Evolutionary conservation across 169 alveolate species (phyloP), one percentile per base, ranked within the genome.

Genomic region (Amoebophrya sp.): DNA sequence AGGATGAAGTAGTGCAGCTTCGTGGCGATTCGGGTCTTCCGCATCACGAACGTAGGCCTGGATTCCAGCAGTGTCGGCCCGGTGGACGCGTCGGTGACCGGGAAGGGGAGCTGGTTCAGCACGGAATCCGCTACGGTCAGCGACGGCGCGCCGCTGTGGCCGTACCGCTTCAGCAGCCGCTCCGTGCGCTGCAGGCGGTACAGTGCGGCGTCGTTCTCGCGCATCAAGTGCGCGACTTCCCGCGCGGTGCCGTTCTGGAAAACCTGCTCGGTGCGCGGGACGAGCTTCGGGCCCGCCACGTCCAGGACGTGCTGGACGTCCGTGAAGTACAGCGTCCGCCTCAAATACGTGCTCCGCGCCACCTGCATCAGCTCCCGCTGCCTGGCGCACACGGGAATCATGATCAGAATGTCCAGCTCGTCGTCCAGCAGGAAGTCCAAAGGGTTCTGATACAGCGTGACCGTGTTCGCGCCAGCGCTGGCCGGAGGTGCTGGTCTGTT

Each of bases 1-100:
- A 66, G 2, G 32, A 66, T 25, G 83, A 66, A 66, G 83, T 66
- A 66, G 83, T 66, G 83, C 83, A 18, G 35, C 83, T 66, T 66
- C 32, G 83, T 66, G 32, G 83, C 83, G 10, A 66, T 2, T 3
- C 83, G 83, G 10, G 83, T 12, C 83, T 66, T 66, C 83, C 35
- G 29, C 83, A 66, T 0, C 2, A 66, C 29, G 83, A n/a, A 66
- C 1, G 29, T 41, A 12, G 2, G 54, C 54, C 54, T 2, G 54
- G 54, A n/a, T n/a, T 18, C 29, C 7, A 66, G 35, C 83, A 66
- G 83, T 25, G 1, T 2, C 10, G 83, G 1, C 32, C 83, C 83
- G 29, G 83, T 66, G 83, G 83, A 66, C 10, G 83, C 83, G 83
- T 66, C 83, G 35, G 83, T 66, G 35, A 66, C 83, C 32, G 35